phyloP scores from a whole-genome alignment of 257 asterid genomes.

The Rhazya stricta region DNA sequence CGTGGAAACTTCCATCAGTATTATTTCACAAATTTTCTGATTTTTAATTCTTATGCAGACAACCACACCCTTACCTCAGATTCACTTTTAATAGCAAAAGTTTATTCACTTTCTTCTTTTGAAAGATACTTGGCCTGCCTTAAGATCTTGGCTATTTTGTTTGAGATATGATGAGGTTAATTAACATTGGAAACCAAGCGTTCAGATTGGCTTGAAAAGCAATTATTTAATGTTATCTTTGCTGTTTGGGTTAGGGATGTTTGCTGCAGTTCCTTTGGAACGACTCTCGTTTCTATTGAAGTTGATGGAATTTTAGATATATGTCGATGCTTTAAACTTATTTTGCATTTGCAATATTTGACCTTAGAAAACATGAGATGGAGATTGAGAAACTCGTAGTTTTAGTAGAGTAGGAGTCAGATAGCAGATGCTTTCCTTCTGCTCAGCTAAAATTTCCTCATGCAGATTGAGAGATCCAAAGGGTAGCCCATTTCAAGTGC shows the following conservation, averaged over 20 bases:
- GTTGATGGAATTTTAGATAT: neutral
- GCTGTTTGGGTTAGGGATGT: neutral
- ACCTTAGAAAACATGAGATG: too few relatives aligned
- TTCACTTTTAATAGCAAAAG: too few relatives aligned
- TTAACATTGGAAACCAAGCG: neutral
- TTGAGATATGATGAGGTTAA: neutral
- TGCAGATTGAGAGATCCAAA: constrained; percentile 60
- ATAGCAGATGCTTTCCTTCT: neutral
- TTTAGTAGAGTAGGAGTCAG: neutral
- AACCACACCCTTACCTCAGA: too few relatives aligned
- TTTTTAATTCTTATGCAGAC: too few relatives aligned
- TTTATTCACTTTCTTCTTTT: neutral
- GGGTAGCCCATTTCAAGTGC: constrained; percentile 56
- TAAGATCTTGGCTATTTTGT: neutral
- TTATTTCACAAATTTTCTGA: neutral
- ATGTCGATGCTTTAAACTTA: too few relatives aligned
- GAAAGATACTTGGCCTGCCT: neutral
- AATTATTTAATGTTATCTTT: neutral
- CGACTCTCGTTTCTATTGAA: neutral
- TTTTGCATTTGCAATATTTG: neutral
- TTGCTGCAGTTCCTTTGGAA: neutral
- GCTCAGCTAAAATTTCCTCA: constrained; percentile 5
- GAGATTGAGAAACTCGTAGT: neutral
- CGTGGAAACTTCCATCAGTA: neutral
- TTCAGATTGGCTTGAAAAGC: neutral